Evolutionary conservation across 768 basidiomycete species (phyloP).

Genomic region (Serendipita sp.): DNA sequence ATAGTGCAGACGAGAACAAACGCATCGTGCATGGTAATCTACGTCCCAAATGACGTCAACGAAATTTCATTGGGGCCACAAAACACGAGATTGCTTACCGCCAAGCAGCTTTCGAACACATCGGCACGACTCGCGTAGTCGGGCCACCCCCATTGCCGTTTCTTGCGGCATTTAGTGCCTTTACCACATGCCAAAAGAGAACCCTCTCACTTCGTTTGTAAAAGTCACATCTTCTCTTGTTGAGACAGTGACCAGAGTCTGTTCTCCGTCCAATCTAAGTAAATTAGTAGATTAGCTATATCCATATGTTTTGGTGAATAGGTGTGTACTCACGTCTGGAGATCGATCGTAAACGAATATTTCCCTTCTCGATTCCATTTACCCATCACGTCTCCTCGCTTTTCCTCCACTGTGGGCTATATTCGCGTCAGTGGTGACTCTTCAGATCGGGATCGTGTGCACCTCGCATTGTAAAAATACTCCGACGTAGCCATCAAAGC

Average conservation of each 20-base stretch:
- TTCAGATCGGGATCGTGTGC: not conserved
- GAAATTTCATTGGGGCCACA: no score
- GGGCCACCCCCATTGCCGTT: conserved; percentile 1
- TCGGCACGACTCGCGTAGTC: not conserved
- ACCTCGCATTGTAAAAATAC: conserved; percentile 2
- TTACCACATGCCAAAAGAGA: not conserved
- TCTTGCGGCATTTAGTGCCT: not conserved
- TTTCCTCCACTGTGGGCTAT: conserved; percentile 1
- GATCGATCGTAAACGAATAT: conserved; percentile 4
- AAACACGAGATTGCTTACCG: not conserved
- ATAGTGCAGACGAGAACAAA: conserved; percentile 3
- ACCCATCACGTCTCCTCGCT: not conserved
- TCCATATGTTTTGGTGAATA: not conserved
- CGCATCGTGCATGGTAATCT: conserved; percentile 5
- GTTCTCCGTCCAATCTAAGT: conserved; percentile 2
- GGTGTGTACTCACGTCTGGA: not conserved
- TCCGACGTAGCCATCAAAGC: conserved; percentile 2
- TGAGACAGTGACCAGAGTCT: conserved; percentile 1
- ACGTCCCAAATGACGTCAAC: not conserved
- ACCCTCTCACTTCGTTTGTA: not conserved
- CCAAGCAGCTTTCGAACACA: not conserved
- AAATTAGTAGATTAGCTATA: not conserved
- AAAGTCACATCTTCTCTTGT: conserved; percentile 6
- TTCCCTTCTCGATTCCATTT: not conserved
- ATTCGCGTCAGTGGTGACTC: not conserved